A percentile compares a stretch with the other conserved stretches of the same genome.
phyloP scores from a whole-genome alignment of 2,329 filamentous ascomycete genomes.

The Colletotrichum magnum region DNA sequence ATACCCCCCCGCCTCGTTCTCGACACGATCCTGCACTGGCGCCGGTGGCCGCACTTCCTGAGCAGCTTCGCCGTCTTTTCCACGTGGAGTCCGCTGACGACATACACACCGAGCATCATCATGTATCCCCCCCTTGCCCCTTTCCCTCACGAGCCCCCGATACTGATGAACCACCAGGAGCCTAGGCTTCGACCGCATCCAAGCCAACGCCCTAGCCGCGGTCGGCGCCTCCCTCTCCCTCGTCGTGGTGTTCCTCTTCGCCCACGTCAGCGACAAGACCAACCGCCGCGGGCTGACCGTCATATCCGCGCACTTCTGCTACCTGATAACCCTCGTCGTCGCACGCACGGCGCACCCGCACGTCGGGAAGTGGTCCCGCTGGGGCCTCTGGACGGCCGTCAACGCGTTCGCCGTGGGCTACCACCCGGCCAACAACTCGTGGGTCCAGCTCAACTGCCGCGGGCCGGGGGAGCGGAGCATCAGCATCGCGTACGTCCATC shows the following conservation, averaged over 20 bases:
- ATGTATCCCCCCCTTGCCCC: constrained; percentile 44
- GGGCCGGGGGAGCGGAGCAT: constrained; percentile 63
- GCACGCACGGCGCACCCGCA: constrained; percentile 56
- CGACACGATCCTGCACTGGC: constrained; percentile 59
- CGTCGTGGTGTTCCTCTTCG: constrained; percentile 62
- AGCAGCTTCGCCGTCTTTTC: constrained; percentile 65
- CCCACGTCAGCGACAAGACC: constrained; percentile 62
- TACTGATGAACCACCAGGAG: constrained; percentile 44
- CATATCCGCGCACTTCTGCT: constrained; percentile 59
- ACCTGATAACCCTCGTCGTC: constrained; percentile 59
- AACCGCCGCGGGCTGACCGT: constrained; percentile 60
- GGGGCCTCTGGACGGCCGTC: constrained; percentile 65
- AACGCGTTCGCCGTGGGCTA: constrained; percentile 67
- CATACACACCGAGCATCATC: constrained; percentile 64
- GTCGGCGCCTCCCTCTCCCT: constrained; percentile 60
- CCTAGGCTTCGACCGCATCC: constrained; percentile 60
- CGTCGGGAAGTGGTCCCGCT: constrained; percentile 62
- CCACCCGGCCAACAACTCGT: constrained; percentile 67
- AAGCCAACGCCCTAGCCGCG: constrained; percentile 63
- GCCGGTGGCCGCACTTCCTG: constrained; percentile 63
- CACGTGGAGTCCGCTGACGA: constrained; percentile 66
- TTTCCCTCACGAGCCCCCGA: too few relatives aligned
- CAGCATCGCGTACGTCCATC: constrained; percentile 57
- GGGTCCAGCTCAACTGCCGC: constrained; percentile 66
- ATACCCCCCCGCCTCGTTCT: constrained; percentile 57